phyloP scores from a whole-genome alignment of 139 green algal genomes.

The Dunaliella primolecta region DNA sequence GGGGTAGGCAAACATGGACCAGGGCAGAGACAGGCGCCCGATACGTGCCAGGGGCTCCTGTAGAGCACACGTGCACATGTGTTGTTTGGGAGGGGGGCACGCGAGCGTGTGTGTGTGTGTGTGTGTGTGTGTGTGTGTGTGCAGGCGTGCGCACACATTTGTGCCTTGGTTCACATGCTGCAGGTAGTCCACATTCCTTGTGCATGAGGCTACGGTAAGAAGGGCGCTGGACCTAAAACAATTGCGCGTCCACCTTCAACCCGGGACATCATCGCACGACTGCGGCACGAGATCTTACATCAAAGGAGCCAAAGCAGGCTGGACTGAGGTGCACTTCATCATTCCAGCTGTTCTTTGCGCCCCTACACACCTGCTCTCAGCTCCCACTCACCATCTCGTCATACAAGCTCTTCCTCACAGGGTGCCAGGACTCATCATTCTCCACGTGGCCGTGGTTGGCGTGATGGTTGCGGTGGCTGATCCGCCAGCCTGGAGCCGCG shows the following conservation, averaged over 20 bases:
- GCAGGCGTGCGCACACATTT: background rate
- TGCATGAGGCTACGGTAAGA: no score
- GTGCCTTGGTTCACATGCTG: no score
- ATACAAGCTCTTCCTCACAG: constrained; percentile 61
- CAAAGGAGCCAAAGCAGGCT: no score
- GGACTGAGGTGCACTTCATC: no score
- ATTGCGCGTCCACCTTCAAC: no score
- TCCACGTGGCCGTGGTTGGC: constrained; percentile 93
- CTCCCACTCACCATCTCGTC: constrained; percentile 57
- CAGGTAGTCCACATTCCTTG: no score
- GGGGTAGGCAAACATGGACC: constrained; percentile 85
- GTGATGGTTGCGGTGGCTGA: constrained; percentile 92
- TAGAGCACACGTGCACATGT: background rate
- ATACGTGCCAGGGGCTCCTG: constrained; percentile 56
- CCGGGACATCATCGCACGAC: no score
- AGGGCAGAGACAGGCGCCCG: constrained; percentile 76
- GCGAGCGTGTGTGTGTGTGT: background rate
- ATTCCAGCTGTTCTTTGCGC: no score
- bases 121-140: background rate
- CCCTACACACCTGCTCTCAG: no score
- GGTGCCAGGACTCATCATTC: constrained; percentile 95
- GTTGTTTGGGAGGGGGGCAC: no score
- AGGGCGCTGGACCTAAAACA: no score
- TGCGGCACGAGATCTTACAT: no score
- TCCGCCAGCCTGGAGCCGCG: constrained; percentile 82